Percentiles rank a stretch among this genome's conserved stretches.
Evolutionary conservation across 169 alveolate genomes (phyloP).

Genomic region (Neospora caninum): DNA sequence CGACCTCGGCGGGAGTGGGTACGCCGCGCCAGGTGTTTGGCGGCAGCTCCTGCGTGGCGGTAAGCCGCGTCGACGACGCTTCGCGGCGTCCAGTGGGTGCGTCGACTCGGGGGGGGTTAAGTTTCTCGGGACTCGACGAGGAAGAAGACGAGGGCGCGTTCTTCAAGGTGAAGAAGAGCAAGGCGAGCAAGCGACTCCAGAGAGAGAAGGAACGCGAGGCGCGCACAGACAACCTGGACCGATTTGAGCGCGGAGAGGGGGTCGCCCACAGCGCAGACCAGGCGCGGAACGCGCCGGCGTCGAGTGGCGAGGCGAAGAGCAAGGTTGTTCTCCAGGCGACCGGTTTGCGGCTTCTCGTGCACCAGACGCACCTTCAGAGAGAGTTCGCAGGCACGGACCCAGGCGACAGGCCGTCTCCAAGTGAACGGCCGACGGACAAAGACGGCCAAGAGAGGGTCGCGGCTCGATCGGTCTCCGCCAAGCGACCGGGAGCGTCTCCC

Average conservation of each 20-base stretch:
- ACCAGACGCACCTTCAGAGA: not conserved
- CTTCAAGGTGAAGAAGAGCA: slow-evolving; percentile 1
- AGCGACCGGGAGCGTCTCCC: no score
- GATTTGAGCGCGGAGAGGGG: not conserved
- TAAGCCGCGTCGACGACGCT: not conserved
- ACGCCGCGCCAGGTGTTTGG: not conserved
- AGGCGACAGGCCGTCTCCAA: no score
- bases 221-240: slow-evolving; percentile 1
- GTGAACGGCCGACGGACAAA: no score
- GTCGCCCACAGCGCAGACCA: not conserved
- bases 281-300: not conserved
- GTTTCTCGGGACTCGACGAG: slow-evolving; percentile 2
- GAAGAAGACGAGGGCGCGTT: not conserved
- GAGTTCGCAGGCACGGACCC: no score
- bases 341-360: not conserved
- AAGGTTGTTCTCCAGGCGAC: not conserved
- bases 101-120: not conserved
- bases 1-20: not conserved
- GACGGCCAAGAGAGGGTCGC: no score
- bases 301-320: not conserved
- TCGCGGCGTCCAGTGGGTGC: not conserved
- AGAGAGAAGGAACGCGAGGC: slow-evolving; percentile 18
- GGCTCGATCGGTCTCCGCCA: no score
- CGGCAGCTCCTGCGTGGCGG: not conserved
- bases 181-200: slow-evolving; percentile 16